A percentile compares a stretch with the other conserved stretches of the same genome.
Evolutionary conservation across 179 eudicot genomes (phyloP).

Genomic region (Patellifolia procumbens): DNA sequence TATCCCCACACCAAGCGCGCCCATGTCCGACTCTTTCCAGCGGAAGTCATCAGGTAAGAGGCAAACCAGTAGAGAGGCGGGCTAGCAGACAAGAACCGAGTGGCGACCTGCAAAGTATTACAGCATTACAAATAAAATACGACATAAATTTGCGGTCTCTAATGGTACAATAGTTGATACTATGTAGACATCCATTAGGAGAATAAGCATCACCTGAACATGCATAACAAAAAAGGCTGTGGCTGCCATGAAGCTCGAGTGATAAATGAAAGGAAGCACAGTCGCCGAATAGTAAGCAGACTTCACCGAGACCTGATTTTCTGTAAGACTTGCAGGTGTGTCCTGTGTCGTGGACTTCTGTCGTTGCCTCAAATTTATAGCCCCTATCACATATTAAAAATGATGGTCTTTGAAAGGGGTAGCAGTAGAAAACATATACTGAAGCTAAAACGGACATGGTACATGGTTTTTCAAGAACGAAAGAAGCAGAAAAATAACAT

Average conservation of each 20-base stretch:
- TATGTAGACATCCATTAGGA: not conserved
- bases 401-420: not conserved
- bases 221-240: conserved; percentile 88
- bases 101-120: conserved; percentile 66
- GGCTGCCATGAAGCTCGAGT: conserved; percentile 82
- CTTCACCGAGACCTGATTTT: conserved; percentile 29
- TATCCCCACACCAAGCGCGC: conserved; percentile 70
- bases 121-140: conserved; percentile 4
- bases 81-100: conserved; percentile 87
- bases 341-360: conserved; percentile 30
- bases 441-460: not conserved
- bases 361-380: conserved; percentile 45
- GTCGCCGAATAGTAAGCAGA: conserved; percentile 38
- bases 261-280: conserved; percentile 72
- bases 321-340: conserved; percentile 24
- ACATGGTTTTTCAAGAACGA: not conserved
- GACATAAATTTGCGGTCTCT: not conserved
- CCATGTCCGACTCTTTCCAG: conserved; percentile 47
- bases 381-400: conserved; percentile 37
- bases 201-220: conserved; percentile 63
- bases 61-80: conserved; percentile 95
- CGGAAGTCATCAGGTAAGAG: conserved; percentile 52
- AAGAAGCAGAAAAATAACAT: not conserved
- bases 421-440: not conserved
- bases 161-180: not conserved